Percentiles rank a stretch among this genome's conserved stretches.
Conservation (phyloP, 305 asterid species). For the Fraxinus sp. region DNA sequence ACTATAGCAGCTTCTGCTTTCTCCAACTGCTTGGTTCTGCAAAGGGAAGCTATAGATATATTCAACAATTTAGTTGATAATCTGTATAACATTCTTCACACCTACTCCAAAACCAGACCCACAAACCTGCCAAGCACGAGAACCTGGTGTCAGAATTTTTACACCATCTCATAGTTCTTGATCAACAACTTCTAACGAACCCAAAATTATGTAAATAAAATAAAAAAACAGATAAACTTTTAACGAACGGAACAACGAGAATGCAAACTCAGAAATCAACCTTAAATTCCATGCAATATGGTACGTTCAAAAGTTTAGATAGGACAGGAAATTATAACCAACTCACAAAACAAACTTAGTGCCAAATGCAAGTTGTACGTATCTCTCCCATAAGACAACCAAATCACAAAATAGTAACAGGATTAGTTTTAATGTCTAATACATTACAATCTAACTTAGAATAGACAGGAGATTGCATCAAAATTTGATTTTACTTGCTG, state of each 20-base stretch:
- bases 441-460: neutral
- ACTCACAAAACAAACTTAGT: neutral
- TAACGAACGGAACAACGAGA: slow-evolving; percentile 1
- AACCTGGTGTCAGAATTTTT: neutral
- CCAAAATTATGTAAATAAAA: neutral
- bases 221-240: neutral
- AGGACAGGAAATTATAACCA: neutral
- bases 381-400: neutral
- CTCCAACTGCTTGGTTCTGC: slow-evolving; percentile 70
- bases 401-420: neutral
- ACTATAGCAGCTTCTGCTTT: slow-evolving; percentile 78
- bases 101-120: slow-evolving; percentile 36
- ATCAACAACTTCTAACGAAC: neutral
- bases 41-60: slow-evolving; percentile 73
- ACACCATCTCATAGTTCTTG: neutral
- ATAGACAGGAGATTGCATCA: neutral
- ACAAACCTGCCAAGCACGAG: slow-evolving; percentile 32
- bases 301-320: neutral
- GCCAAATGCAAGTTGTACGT: neutral
- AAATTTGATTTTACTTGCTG: neutral
- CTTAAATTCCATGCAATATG: neutral
- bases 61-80: slow-evolving; percentile 75
- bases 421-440: neutral
- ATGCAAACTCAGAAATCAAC: neutral
- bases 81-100: slow-evolving; percentile 51